A percentile compares a stretch with the other conserved stretches of the same genome.
Evolutionary conservation across 805 yeast species (phyloP).

Genomic region (Komagataella phaffii): DNA sequence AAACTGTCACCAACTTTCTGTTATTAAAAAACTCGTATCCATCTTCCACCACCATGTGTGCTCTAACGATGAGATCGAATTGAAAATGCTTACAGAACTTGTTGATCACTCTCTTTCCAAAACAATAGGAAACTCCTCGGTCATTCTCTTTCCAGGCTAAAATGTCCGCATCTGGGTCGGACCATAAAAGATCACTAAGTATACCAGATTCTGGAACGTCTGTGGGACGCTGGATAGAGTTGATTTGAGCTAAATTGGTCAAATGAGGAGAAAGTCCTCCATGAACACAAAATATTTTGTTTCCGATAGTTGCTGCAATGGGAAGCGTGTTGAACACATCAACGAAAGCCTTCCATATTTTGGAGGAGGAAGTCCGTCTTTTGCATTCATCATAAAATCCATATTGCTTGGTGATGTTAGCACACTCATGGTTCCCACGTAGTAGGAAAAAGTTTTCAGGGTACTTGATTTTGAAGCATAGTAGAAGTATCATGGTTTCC

Average conservation of each 20-base stretch:
- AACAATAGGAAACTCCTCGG: constrained; percentile 72
- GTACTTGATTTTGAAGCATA: constrained; percentile 41
- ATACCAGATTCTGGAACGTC: constrained; percentile 75
- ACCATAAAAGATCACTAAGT: constrained; percentile 70
- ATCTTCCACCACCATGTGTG: constrained; percentile 85
- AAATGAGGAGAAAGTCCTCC: constrained; percentile 72
- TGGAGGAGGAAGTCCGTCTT: constrained; percentile 26
- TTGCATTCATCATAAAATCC: constrained; percentile 53
- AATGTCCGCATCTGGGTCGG: constrained; percentile 55
- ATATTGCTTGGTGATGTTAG: constrained; percentile 44
- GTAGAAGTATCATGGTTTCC: constrained; percentile 36
- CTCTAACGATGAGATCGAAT: constrained; percentile 68
- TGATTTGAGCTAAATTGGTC: constrained; percentile 51
- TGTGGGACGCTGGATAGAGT: constrained; percentile 63
- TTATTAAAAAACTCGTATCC: constrained; percentile 76
- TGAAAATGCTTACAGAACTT: constrained; percentile 51
- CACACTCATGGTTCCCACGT: constrained; percentile 47
- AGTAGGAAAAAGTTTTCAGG: constrained; percentile 50
- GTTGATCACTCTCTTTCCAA: constrained; percentile 63
- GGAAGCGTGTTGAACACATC: constrained; percentile 49
- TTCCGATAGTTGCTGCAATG: constrained; percentile 48
- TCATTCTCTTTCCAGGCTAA: constrained; percentile 71
- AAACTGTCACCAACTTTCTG: constrained; percentile 63
- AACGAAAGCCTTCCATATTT: constrained; percentile 36
- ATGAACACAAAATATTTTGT: constrained; percentile 44